Base-by-base conservation (phyloP, 2,329 filamentous ascomycete genomes). In the Ophiocordyceps sinensis region DNA sequence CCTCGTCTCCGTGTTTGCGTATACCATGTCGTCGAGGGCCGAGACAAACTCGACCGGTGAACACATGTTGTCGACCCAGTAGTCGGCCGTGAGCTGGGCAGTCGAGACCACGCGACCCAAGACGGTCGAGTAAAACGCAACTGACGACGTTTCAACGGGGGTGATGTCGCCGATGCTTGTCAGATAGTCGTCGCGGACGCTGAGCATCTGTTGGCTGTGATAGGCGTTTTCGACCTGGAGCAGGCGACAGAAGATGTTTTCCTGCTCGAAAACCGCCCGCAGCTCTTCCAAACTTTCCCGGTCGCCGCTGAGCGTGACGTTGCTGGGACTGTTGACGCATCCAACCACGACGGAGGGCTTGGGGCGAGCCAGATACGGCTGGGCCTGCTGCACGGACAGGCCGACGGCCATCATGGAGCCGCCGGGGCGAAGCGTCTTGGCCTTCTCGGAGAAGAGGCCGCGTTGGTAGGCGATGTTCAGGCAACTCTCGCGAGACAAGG, bases 301-400 rank as follows among this genome's bases (percentile, higher is more conserved):
- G 28, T 31, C 29, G 10, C 37, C 37, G 5, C 28, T 21, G n/a
- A 39, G 37, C n/a, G 28, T 39, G 17, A 39, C 17, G 14, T 23
- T 39, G 6, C 14, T n/a, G 15, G 37, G 37, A 28, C 37, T 39
- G 37, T 39, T 39, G 37, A 39, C 14, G 37, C 37, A 39, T 17
- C n/a, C 37, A 3, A 39, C 17, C n/a, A 14, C 15, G 13, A 39
- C 36, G 23, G 36, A 14, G 14, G 9, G 9, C 12, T n/a, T 31
- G 17, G 13, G 3, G 9, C 17, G 14, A n/a, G 17, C 15, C 15
- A 39, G 37, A 32, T 39, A 32, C 28, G 28, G 15, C 28, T 30
- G 28, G 4, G 32, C 37, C n/a, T 39, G 14, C 19, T 39, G n/a
- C 5, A n/a, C 15, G 4, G 37, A 39, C 15, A 30, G n/a, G 10